Evolutionary conservation across 257 asterid species (phyloP), one percentile per base, ranked within the genome.

Genomic region (Penstemon newberryi): DNA sequence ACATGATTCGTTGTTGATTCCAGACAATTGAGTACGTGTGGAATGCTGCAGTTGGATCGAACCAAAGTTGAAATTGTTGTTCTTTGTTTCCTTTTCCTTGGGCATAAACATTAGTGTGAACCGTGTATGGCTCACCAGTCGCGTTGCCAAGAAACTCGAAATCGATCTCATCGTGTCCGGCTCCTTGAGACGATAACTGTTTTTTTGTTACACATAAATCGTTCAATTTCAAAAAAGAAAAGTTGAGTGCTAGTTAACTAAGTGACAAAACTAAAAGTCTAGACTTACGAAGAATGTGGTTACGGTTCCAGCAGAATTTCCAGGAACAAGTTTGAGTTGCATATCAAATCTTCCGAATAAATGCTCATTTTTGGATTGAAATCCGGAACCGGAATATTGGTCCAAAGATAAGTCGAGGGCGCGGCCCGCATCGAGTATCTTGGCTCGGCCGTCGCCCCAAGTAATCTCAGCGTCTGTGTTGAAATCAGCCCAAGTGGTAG

Each of bases 291-390:
- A 89, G 58, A 87, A 87, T 0, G 96, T 85, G 0, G 96, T 75
- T 50, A 89, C 96, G 0, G 92, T 80, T 73, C 95, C 96, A 13
- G 92, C 96, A 0, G 95, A 89, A 63, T 89, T 80, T 2, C 73
- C 71, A 0, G 90, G 84, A 0, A 89, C 70, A 44, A 89, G 89
- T 73, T 87, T 89, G 68, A 89, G 72, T 70, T 89, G 83, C 76
- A 85, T 41, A 52, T 89, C 95, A 1, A 89, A 79, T 69, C 86
- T 73, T 5, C 80, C 87, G 5, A 53, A 89, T 0, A 87, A 55
- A 60, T 58, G 87, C 15, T 67, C 58, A 5, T 66, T 74, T 18
- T 74, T 75, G 40, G 96, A 85, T 70, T 83, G 73, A 25, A 85
- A 89, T 0, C 95, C 96, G 0, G 85, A 83, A 43, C 96, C 96